Percentiles rank a stretch among this genome's conserved stretches.
These are phyloP conservation scores for Pseudogymnoascus sp. DNA, from an alignment of 2,329 filamentous ascomycete species.

Conservation along the genomic window DNA sequence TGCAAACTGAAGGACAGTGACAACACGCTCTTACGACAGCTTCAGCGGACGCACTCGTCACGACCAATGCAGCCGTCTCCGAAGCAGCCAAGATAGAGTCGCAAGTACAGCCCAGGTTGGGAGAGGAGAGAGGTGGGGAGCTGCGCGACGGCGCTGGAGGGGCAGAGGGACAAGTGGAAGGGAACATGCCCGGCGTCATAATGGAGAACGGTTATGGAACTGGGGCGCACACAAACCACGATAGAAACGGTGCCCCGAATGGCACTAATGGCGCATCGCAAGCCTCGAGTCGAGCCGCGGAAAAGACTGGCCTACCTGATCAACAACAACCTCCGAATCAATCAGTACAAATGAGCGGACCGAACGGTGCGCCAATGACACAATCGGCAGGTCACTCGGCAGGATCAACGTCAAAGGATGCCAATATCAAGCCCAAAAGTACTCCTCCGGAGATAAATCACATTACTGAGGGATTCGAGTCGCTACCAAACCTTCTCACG, in stretches of 20 bases:
- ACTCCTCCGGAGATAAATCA: conserved; percentile 57
- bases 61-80: conserved; percentile 2
- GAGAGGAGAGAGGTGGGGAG: conserved; percentile 23
- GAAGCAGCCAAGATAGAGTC: conserved; percentile 29
- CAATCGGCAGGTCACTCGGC: conserved; percentile 14
- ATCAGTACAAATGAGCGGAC: conserved; percentile 26
- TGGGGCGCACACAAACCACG: conserved; percentile 47
- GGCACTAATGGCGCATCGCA: conserved; percentile 35
- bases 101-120: conserved; percentile 20
- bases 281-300: conserved; percentile 17
- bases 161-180: conserved; percentile 16
- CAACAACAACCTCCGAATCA: conserved; percentile 21
- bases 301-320: conserved; percentile 16
- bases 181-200: conserved; percentile 45
- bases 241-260: conserved; percentile 40
- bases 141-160: conserved; percentile 21
- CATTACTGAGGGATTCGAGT: conserved; percentile 67
- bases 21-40: conserved; percentile 1
- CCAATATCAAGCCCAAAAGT: conserved; percentile 43
- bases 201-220: conserved; percentile 49
- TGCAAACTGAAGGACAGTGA: conserved; percentile 1
- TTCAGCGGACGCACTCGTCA: background rate
- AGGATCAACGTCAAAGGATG: conserved; percentile 19
- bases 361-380: conserved; percentile 12
- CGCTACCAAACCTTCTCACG: conserved; percentile 64